Conservation (phyloP, 2,329 filamentous ascomycete species). For the Xylaria digitata region DNA sequence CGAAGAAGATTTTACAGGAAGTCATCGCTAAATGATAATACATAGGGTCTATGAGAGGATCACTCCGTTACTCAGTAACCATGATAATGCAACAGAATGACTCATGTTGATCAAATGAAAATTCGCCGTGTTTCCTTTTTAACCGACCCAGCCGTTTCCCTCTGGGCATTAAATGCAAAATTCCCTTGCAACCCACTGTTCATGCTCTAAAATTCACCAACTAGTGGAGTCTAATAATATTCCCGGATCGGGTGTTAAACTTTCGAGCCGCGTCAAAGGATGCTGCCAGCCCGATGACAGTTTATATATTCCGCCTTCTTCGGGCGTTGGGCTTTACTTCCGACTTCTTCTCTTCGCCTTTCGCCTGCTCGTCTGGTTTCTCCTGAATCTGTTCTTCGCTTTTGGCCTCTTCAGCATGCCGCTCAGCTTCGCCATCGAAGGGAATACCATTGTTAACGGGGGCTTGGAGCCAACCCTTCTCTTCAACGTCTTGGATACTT, state of each 20-base stretch:
- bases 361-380: conserved; percentile 22
- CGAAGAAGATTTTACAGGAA: not conserved
- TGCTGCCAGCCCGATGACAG: not conserved
- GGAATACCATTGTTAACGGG: conserved; percentile 41
- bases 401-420: conserved; percentile 33
- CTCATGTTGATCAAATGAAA: not conserved
- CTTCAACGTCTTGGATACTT: conserved; percentile 45
- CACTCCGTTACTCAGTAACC: not conserved
- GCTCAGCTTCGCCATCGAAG: conserved; percentile 38
- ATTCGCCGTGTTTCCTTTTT: not conserved
- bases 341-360: conserved; percentile 11
- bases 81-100: not conserved
- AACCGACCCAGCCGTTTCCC: not conserved
- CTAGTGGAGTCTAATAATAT: conserved; percentile 3
- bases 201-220: not conserved
- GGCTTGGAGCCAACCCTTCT: conserved; percentile 42
- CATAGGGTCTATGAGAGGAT: not conserved
- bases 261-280: not conserved
- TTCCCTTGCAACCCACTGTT: not conserved
- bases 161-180: conserved; percentile 11
- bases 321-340: conserved; percentile 20
- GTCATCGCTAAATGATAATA: not conserved
- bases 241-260: not conserved
- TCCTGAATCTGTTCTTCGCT: conserved; percentile 30
- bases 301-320: conserved; percentile 23